Base-by-base conservation (phyloP, 2,329 filamentous ascomycete genomes). In the Colletotrichum truncatum region DNA sequence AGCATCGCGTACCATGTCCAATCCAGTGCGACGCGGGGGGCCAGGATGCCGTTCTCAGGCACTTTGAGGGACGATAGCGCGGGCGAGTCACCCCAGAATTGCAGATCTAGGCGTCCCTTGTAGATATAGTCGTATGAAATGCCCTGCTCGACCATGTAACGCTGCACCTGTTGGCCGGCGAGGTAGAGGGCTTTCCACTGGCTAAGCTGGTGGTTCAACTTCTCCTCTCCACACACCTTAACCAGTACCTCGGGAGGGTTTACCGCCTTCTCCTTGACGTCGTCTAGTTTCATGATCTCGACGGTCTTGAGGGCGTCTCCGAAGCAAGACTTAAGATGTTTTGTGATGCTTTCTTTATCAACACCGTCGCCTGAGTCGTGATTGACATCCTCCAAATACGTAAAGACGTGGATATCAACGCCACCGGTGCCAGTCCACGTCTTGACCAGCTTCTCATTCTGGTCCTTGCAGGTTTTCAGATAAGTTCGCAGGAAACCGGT, bases 91-190 rank as follows among this genome's bases (percentile, higher is more conserved):
- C 66, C 66, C 66, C 66, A 68, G 46, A 57, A 67, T 4, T 46
- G 39, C 25, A 68, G 56, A 25, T 68, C 66, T 18, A 67, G 64
- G 3, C 66, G 64, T 23, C 63, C 58, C 51, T 68, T 68, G 57
- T 63, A 67, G 26, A 68, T 48, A 32, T 68, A 68, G 46, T 68
- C 66, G 25, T 68, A 68, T 12, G 46, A 52, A 2, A 68, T 23
- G 21, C 66, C 66, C 21, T 68, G 26, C 23, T 67, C 69, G 14
- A 72, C 72, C 3, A 76, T 74, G 23, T 75, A 74, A 0, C 72
- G 71, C 53, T 76, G 74, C 3, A 75, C 75, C 36, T 76, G 73
- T 52, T 75, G 75, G n/a, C 71, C 67, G 0, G 73, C 75, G 1
- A 76, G 62, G 55, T 70, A 72, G 1, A 76, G 52, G 28, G 64